phyloP scores from a whole-genome alignment of 495 filamentous ascomycete genomes.

The Cercophora scortea region DNA sequence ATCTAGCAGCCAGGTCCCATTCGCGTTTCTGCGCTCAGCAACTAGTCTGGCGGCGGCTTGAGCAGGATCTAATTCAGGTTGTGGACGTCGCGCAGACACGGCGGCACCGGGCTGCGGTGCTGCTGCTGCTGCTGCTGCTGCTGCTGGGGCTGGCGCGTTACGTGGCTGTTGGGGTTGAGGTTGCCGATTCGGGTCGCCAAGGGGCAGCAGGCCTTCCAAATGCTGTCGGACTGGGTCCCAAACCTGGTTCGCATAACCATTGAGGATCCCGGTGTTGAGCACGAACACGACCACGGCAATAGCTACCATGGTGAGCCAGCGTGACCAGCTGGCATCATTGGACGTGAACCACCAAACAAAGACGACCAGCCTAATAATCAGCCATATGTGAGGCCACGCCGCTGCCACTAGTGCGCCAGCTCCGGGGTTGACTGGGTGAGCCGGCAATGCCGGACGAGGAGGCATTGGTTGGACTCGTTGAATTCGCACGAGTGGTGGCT shows the following conservation, averaged over 20 bases:
- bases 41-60: constrained; percentile 49
- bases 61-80: constrained; percentile 27
- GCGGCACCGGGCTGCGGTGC: too few species aligned
- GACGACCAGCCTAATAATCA: constrained; percentile 64
- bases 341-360: constrained; percentile 77
- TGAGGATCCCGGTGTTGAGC: constrained; percentile 56
- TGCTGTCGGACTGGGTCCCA: constrained; percentile 61
- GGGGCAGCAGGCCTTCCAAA: constrained; percentile 62
- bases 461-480: background rate
- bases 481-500: background rate
- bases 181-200: constrained; percentile 27
- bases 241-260: constrained; percentile 45
- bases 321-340: constrained; percentile 59
- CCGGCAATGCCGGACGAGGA: constrained; percentile 1
- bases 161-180: constrained; percentile 7
- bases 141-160: constrained; percentile 2
- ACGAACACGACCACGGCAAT: constrained; percentile 54
- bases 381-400: constrained; percentile 58
- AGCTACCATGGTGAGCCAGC: constrained; percentile 55
- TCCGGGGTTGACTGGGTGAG: constrained; percentile 34
- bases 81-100: too few species aligned
- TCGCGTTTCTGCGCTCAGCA: constrained; percentile 37
- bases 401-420: constrained; percentile 40
- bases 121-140: background rate
- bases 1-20: constrained; percentile 47